A percentile compares a stretch with the other conserved stretches of the same genome.
Conservation (phyloP, 129 eudicot genomes). For the Lonicera japonica region DNA sequence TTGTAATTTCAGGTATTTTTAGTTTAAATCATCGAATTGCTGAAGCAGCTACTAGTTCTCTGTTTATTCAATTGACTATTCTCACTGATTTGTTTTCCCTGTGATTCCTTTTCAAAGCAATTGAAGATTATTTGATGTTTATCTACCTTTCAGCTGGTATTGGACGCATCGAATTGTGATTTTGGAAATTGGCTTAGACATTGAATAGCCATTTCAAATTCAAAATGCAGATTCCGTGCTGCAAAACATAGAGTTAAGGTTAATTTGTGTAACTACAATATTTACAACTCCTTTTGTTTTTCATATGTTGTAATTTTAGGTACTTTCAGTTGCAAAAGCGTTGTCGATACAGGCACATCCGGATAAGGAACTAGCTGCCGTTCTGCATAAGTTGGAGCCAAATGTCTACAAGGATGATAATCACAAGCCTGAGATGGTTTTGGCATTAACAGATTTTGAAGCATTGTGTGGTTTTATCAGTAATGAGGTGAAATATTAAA, state of each 20-base stretch:
- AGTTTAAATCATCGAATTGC: no score
- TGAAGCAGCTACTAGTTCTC: no score
- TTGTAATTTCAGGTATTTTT: no score
- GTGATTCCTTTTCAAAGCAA: no score
- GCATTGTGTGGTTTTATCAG: conserved; percentile 82
- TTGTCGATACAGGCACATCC: conserved; percentile 97
- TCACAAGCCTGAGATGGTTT: conserved; percentile 97
- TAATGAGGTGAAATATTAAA: conserved; percentile 43
- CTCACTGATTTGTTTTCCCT: no score
- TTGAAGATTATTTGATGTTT: no score
- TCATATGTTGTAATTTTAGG: conserved; percentile 28
- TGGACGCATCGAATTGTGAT: no score
- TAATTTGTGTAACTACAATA: no score
- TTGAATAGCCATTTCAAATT: no score
- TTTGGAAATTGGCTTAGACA: background rate
- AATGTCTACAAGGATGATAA: conserved; percentile 70
- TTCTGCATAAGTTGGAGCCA: conserved; percentile 59
- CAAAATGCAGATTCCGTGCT: background rate
- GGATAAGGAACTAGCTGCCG: conserved; percentile 59
- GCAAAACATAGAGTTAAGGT: background rate
- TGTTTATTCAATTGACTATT: no score
- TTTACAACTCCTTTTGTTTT: background rate
- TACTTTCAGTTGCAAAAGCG: conserved; percentile 80
- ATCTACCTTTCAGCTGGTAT: no score
- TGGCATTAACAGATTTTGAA: conserved; percentile 83